Evolutionary conservation across 2,329 filamentous ascomycete species (phyloP).

Genomic region (Talaromyces sp.): DNA sequence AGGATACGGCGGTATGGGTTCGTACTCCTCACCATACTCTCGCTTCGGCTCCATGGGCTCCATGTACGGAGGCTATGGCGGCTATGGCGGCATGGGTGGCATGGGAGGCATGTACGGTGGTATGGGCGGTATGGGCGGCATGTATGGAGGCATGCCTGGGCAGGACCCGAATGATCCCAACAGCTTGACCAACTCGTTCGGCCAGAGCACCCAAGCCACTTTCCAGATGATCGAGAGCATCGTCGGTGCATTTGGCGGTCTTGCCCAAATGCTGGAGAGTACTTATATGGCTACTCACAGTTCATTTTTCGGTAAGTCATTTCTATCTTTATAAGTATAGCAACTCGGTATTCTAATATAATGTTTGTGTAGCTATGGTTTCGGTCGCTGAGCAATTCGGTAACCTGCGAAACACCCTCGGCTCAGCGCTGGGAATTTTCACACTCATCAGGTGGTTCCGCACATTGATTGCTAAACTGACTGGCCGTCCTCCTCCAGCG

Average conservation of each 20-base stretch:
- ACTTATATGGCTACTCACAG: slow-evolving; percentile 99
- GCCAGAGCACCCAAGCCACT: slow-evolving; percentile 90
- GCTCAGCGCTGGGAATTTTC: slow-evolving; percentile 92
- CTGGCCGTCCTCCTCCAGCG: slow-evolving; percentile 84
- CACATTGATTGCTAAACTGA: slow-evolving; percentile 87
- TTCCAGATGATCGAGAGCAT: slow-evolving; percentile 99
- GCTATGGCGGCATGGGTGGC: slow-evolving; percentile 41
- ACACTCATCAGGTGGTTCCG: slow-evolving; percentile 93
- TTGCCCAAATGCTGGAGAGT: slow-evolving; percentile 98
- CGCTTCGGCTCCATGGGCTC: slow-evolving; percentile 54
- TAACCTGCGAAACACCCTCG: slow-evolving; percentile 87
- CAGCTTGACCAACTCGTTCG: slow-evolving; percentile 93
- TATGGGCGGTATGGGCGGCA: slow-evolving; percentile 52
- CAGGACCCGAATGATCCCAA: slow-evolving; percentile 81
- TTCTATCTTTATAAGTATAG: slow-evolving; percentile 1
- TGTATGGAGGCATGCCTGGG: slow-evolving; percentile 55
- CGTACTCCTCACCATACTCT: slow-evolving; percentile 59
- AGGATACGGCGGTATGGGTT: slow-evolving; percentile 55
- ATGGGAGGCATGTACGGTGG: slow-evolving; percentile 53
- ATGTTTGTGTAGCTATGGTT: slow-evolving; percentile 79
- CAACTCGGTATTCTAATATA: slow-evolving; percentile 17
- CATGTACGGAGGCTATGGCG: slow-evolving; percentile 36
- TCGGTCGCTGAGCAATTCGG: slow-evolving; percentile 97
- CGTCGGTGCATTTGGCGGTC: slow-evolving; percentile 93
- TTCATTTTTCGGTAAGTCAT: slow-evolving; percentile 84